Percentiles rank a stretch among this genome's conserved stretches.
Evolutionary conservation across 1,284 basidiomycete genomes (phyloP).

Genomic region (Ustilago nuda): DNA sequence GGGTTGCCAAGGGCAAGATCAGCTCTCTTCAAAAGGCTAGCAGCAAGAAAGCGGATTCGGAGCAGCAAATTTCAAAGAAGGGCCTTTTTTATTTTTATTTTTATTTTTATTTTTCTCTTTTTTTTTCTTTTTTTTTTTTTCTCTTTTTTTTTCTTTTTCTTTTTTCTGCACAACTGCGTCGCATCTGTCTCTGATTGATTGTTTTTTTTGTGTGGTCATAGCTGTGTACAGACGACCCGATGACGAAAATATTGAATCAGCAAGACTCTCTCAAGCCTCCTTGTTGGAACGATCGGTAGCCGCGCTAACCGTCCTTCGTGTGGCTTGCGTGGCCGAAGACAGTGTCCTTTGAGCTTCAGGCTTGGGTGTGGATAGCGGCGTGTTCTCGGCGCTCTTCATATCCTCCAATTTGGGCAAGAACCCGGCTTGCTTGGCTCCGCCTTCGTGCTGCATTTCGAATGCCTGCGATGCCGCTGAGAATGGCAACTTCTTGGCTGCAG

Average conservation of each 20-base stretch:
- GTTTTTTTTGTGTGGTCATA: neutral
- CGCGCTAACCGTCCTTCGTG: conserved; percentile 4
- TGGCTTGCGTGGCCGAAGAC: conserved; percentile 2
- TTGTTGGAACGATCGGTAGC: neutral
- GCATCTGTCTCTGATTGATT: neutral
- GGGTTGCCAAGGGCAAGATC: conserved; percentile 1
- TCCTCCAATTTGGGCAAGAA: conserved; percentile 36
- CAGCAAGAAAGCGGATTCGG: neutral
- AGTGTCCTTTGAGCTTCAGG: conserved; percentile 23
- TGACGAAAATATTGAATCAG: conserved; percentile 10
- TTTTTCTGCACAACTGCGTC: neutral
- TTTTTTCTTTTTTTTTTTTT: too few relatives aligned
- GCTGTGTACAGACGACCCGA: conserved; percentile 12
- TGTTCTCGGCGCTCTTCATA: conserved; percentile 57
- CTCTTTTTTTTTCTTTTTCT: too few relatives aligned
- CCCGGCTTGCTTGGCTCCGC: conserved; percentile 29
- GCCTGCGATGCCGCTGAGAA: conserved; percentile 51
- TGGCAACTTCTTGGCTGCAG: conserved; percentile 43
- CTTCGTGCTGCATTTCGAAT: conserved; percentile 50
- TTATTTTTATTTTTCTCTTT: neutral
- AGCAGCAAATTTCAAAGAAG: conserved; percentile 6
- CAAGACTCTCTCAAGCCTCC: neutral
- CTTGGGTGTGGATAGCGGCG: conserved; percentile 45
- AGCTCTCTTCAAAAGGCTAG: neutral
- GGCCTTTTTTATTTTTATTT: neutral